A percentile compares a stretch with the other conserved stretches of the same genome.
Conservation (phyloP, 148 eudicot genomes). For the Suaeda aralocaspica region DNA sequence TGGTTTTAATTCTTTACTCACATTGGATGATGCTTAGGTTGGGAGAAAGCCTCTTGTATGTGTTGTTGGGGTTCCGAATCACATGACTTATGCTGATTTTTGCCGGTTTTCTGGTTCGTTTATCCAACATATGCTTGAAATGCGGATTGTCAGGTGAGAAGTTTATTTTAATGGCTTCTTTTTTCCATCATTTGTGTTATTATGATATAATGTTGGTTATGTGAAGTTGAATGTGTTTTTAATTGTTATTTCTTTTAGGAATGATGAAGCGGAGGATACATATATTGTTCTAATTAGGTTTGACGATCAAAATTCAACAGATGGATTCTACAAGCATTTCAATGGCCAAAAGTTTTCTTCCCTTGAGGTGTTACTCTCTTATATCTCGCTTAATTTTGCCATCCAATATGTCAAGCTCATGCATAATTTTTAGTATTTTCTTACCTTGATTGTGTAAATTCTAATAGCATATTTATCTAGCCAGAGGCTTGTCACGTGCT, state of each 20-base stretch:
- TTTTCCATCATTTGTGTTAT: too few relatives aligned
- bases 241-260: conserved; percentile 35
- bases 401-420: neutral
- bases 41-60: conserved; percentile 78
- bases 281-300: conserved; percentile 76
- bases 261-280: conserved; percentile 76
- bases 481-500: conserved; percentile 71
- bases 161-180: conserved; percentile 11
- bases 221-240: conserved; percentile 9
- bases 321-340: conserved; percentile 78
- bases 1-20: neutral
- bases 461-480: conserved; percentile 35
- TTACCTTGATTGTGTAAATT: neutral
- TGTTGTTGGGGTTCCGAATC: conserved; percentile 92
- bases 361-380: conserved; percentile 62
- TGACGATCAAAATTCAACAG: conserved; percentile 66
- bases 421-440: neutral
- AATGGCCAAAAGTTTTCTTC: conserved; percentile 75
- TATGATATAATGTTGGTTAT: neutral
- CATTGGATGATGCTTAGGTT: conserved; percentile 39
- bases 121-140: conserved; percentile 81
- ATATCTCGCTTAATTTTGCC: neutral
- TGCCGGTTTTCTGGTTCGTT: conserved; percentile 94
- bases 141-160: conserved; percentile 87
- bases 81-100: conserved; percentile 98